Conservation (phyloP, 1,284 basidiomycete species). For the Ganoderma resinaceum region DNA sequence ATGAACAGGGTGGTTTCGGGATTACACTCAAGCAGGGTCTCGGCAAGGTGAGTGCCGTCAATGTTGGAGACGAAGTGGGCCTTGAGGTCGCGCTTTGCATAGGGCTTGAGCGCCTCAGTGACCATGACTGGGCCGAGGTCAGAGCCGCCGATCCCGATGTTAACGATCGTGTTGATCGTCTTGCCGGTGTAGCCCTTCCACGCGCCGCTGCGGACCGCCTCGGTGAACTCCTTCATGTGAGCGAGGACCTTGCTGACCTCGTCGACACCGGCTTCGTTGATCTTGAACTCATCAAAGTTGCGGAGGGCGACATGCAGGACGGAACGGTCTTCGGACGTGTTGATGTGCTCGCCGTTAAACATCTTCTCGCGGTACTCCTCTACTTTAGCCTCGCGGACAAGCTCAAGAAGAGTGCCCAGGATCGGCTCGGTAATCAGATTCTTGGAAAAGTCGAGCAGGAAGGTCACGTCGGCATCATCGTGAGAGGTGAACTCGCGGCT, state of each 20-base stretch:
- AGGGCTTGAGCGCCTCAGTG: conserved; percentile 94
- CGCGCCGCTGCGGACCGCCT: conserved; percentile 83
- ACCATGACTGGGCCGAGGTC: conserved; percentile 99
- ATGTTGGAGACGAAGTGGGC: conserved; percentile 97
- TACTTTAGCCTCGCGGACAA: conserved; percentile 88
- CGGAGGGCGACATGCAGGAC: conserved; percentile 96
- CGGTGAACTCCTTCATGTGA: conserved; percentile 93
- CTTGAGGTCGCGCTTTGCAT: conserved; percentile 88
- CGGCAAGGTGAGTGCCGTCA: conserved; percentile 96
- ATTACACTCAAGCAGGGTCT: conserved; percentile 84
- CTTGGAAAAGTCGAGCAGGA: conserved; percentile 97
- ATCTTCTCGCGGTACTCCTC: conserved; percentile 91
- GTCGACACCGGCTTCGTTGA: conserved; percentile 82
- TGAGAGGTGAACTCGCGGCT: conserved; percentile 80
- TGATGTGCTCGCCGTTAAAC: conserved; percentile 97
- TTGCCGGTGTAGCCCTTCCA: conserved; percentile 99
- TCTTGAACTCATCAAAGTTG: conserved; percentile 81
- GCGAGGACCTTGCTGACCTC: conserved; percentile 87
- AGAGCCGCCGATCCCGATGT: conserved; percentile 98
- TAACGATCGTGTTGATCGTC: conserved; percentile 93
- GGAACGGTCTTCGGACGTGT: conserved; percentile 96
- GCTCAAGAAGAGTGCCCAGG: conserved; percentile 76
- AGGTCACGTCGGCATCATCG: conserved; percentile 72
- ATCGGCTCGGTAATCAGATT: conserved; percentile 93
- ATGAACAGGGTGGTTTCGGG: conserved; percentile 97